phyloP scores from a whole-genome alignment of 176 grass and related monocot genomes.

The Triticum aestivum region IWGSC_CS_RefSeq_v2.1 NC_057810.1:157375627-157376126 shows the following conservation, averaged over 20 bases:
- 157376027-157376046: constrained; percentile 8
- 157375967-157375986: not conserved
- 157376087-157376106: constrained; percentile 40
- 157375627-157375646: not conserved
- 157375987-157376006: constrained; percentile 45
- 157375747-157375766: constrained; percentile 42
- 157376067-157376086: constrained; percentile 26
- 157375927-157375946: constrained; percentile 24
- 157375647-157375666: not conserved
- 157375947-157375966: constrained; percentile 44
- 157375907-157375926: constrained; percentile 29
- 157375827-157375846: constrained; percentile 36
- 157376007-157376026: constrained; percentile 35
- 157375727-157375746: constrained; percentile 29
- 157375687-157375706: not conserved
- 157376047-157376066: constrained; percentile 35
- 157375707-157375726: not conserved
- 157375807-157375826: constrained; percentile 50
- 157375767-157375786: not conserved
- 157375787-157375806: constrained; percentile 58
- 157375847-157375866: constrained; percentile 21
- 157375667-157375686: not conserved
- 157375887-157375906: constrained; percentile 19
- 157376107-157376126: constrained; percentile 40
- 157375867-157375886: constrained; percentile 8